Base-by-base conservation (phyloP, 2,329 filamentous ascomycete genomes). In the Cladosporium halotolerans region DNA sequence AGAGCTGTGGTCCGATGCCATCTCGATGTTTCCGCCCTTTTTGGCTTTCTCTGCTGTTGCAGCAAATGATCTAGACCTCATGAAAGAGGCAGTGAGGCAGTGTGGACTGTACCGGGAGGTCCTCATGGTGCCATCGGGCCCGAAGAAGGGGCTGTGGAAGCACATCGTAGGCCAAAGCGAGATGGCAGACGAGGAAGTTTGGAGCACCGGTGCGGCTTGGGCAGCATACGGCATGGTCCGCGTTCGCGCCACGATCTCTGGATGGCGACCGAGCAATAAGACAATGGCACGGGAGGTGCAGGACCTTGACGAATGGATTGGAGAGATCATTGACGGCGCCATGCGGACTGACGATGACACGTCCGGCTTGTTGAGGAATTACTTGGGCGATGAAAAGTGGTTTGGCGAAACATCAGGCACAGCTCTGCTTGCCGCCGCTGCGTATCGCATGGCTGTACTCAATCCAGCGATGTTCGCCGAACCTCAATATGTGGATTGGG, bases 1-100 rank as follows among this genome's bases (percentile, higher is more conserved):
- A 3, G 73, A 77, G 54, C 64, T 78, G 9, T 78, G 76, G 73
- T 70, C 74, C 11, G 77, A 79, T 60, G 76, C 72, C 57, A 54
- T 77, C 6, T 74, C 73, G 59, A 78, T 78, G 76, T 71, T 70
- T 1, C 75, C 76, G n/a, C 76, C 77, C 1, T 73, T 74, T 40
- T 62, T 78, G 14, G 75, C 75, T 3, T 78, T 75, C 58, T 72
- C 72, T 59, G 75, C 67, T 23, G 70, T 75, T 7, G 68, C 67
- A 11, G 64, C 60, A 0, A 60, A 66, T n/a, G 65, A 76, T 50
- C 32, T 66, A 10, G 58, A 48, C 7, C 55, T 72, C 14, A 54
- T 75, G 23, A 58, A 61, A n/a, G 66, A 70, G 53, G 68, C 72
- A 2, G 62, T 73, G 9, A 41, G 59, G 10, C 75, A 78, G 58